Conservation (phyloP, 2,329 filamentous ascomycete genomes). For the Stagonosporopsis cucurbitacearum region DNA sequence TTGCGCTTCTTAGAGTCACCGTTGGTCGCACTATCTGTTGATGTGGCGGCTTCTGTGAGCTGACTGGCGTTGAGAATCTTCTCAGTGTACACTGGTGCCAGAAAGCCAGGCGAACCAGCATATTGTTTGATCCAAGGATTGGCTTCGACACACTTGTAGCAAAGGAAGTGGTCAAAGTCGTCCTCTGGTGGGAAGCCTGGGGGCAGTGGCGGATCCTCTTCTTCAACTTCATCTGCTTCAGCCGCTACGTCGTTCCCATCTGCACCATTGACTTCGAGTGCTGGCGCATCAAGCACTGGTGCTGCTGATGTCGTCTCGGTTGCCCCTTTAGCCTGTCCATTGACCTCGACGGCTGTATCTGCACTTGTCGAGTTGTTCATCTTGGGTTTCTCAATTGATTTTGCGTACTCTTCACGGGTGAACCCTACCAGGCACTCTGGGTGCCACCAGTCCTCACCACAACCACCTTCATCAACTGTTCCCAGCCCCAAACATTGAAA, state of each 20-base stretch:
- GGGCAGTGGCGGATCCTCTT: conserved; percentile 71
- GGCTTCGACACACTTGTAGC: conserved; percentile 89
- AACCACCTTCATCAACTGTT: conserved; percentile 79
- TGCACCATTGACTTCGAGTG: conserved; percentile 27
- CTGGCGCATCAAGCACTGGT: conserved; percentile 28
- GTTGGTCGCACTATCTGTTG: conserved; percentile 28
- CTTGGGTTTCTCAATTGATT: conserved; percentile 37
- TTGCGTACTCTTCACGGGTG: conserved; percentile 73
- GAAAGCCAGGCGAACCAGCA: conserved; percentile 78
- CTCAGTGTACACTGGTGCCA: conserved; percentile 70
- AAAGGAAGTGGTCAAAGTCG: conserved; percentile 87
- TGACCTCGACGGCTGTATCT: conserved; percentile 18
- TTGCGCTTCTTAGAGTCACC: conserved; percentile 54
- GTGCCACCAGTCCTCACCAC: conserved; percentile 98
- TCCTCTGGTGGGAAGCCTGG: conserved; percentile 89
- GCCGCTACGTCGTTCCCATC: conserved; percentile 47
- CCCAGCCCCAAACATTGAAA: conserved; percentile 93
- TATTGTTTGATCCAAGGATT: conserved; percentile 93
- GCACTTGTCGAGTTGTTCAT: conserved; percentile 15
- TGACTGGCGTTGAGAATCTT: conserved; percentile 27
- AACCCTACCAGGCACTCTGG: conserved; percentile 88
- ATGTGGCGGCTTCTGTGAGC: conserved; percentile 4
- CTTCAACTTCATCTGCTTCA: conserved; percentile 62
- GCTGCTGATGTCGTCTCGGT: conserved; percentile 20
- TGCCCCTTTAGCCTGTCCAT: conserved; percentile 4